Evolutionary conservation across 805 yeast genomes (phyloP), one percentile per base, ranked within the genome.

Genomic region (Scheffersomyces coipomensis): DNA sequence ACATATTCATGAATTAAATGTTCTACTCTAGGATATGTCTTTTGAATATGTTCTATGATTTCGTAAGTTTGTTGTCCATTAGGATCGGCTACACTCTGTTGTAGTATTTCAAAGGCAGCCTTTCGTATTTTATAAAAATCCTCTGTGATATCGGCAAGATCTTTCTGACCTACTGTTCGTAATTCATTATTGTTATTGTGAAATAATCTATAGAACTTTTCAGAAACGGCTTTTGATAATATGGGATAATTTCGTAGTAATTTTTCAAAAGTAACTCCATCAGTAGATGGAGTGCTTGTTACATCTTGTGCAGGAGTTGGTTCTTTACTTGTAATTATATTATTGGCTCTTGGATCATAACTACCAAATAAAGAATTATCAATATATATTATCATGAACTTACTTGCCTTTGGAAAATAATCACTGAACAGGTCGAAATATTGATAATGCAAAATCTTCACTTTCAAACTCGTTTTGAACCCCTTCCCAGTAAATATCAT

Each of bases 1-100:
- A 87, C 81, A 49, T 87, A 87, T 39, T 79, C 79, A 49, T 81
- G 83, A 2, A 88, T 68, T 33, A 79, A 66, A 41, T 68, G 69
- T 41, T 82, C 78, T 13, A 73, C 43, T 1, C 53, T 58, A 0
- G 76, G 74, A 30, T 67, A 58, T 10, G 63, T 47, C 3, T 49
- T 37, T 3, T 65, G 47, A 5, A 68, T 55, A 26, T 59, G 52
- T 21, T 53, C 54, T 3, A 69, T 53, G 10, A 67, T 33, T 35
- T 56, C 51, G 44, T 56, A 62, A 2, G 64, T 54, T 23, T 58
- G 59, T 35, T 65, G 69, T 10, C 68, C 58, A 15, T 35, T 25
- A 4, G 40, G 40, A n/a, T 66, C 62, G 3, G 64, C 54, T 15
- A 68, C 62, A 40, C 68, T 58, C n/a, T 63, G 59, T 64, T 63